These are phyloP conservation scores for Penicillium coffeae DNA, from an alignment of 495 filamentous ascomycete species.

Conservation along the genomic window DNA sequence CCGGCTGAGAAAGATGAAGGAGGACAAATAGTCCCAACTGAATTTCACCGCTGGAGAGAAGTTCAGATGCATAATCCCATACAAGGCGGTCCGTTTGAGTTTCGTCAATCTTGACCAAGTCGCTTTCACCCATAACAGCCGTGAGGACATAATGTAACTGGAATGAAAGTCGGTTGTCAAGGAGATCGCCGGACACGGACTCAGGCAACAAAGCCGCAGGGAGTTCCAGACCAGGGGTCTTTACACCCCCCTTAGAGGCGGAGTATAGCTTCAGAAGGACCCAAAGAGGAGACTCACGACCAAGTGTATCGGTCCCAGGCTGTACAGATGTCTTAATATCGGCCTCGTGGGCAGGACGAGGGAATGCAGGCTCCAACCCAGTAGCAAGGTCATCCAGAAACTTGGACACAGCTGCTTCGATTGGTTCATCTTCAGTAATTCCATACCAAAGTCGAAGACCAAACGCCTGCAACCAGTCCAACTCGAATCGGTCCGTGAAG, in stretches of 20 bases:
- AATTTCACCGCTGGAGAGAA: constrained; percentile 66
- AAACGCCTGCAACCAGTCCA: constrained; percentile 92
- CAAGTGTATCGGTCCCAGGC: constrained; percentile 39
- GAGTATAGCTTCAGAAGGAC: constrained; percentile 77
- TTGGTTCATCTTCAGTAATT: constrained; percentile 58
- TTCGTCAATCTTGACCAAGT: constrained; percentile 30
- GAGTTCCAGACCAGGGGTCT: constrained; percentile 24
- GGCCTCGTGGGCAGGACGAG: constrained; percentile 58
- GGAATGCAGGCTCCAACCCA: constrained; percentile 56
- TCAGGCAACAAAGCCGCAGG: constrained; percentile 39
- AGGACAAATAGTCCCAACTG: constrained; percentile 68
- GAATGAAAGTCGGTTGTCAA: constrained; percentile 75
- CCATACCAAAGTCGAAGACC: constrained; percentile 86
- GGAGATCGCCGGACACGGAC: constrained; percentile 60
- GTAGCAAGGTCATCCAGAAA: constrained; percentile 66
- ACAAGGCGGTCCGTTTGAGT: constrained; percentile 60
- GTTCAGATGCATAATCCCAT: constrained; percentile 65
- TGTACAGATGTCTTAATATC: constrained; percentile 48
- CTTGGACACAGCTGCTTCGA: constrained; percentile 64
- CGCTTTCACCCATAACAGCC: constrained; percentile 49
- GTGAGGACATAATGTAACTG: constrained; percentile 62
- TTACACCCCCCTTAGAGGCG: constrained; percentile 29
- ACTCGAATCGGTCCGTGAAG: constrained; percentile 72
- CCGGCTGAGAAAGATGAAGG: constrained; percentile 64
- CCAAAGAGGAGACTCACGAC: constrained; percentile 77